A percentile compares a stretch with the other conserved stretches of the same genome.
phyloP scores from a whole-genome alignment of 345 rosid species.

The Alliaria petiolata region DNA sequence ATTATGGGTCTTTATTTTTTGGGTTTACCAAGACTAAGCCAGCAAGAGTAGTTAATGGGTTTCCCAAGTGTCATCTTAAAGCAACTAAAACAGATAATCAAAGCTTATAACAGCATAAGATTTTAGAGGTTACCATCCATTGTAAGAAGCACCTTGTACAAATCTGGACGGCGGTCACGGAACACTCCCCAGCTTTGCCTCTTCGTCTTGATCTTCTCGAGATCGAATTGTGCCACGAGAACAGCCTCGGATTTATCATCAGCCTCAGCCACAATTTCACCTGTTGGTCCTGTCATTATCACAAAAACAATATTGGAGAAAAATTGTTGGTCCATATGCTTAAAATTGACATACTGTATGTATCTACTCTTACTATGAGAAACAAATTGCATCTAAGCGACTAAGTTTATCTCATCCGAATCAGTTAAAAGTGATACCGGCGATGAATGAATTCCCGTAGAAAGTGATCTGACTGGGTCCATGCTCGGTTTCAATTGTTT shows the following conservation, averaged over 20 bases:
- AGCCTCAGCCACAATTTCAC: slow-evolving; percentile 73
- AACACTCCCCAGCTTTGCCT: slow-evolving; percentile 91
- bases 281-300: slow-evolving; percentile 64
- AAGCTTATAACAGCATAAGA: not conserved
- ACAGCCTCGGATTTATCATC: slow-evolving; percentile 73
- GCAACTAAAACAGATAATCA: not conserved
- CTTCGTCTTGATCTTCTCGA: slow-evolving; percentile 60
- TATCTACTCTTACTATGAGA: not conserved
- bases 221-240: slow-evolving; percentile 79
- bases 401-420: not conserved
- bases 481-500: slow-evolving; percentile 71
- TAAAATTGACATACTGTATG: not conserved
- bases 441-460: slow-evolving; percentile 84
- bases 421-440: slow-evolving; percentile 41
- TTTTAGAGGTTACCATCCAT: slow-evolving; percentile 55
- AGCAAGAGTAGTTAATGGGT: not conserved
- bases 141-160: slow-evolving; percentile 87
- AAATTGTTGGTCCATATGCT: not conserved
- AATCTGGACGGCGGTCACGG: slow-evolving; percentile 84
- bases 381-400: not conserved
- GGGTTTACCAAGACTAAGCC: not conserved
- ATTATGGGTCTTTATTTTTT: not conserved
- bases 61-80: not conserved
- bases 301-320: not conserved
- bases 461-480: slow-evolving; percentile 78